Percentiles rank a stretch among this genome's conserved stretches.
Conservation (phyloP, 2,329 filamentous ascomycete species). For the Curvularia eragrostidis region DNA sequence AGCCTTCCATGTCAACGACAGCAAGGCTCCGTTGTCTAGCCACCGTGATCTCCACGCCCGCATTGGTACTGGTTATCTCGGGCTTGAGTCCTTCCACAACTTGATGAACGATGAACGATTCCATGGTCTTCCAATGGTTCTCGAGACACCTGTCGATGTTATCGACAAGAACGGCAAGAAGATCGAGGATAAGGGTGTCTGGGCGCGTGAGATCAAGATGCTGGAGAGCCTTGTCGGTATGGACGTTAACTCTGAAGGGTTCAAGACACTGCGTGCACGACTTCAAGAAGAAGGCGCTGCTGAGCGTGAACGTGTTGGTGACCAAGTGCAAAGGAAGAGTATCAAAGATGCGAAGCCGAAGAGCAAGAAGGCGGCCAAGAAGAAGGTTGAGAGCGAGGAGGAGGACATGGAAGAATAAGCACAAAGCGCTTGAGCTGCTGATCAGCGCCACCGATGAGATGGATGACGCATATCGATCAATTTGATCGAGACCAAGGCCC, state of each 20-base stretch:
- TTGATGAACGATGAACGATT: constrained; percentile 84
- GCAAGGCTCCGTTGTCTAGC: constrained; percentile 84
- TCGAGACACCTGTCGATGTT: constrained; percentile 92
- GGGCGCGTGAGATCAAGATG: constrained; percentile 94
- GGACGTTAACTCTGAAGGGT: constrained; percentile 77
- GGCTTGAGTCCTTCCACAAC: constrained; percentile 87
- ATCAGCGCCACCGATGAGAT: constrained; percentile 4
- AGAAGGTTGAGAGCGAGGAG: constrained; percentile 30
- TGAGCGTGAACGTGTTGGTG: constrained; percentile 77
- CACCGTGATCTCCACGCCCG: constrained; percentile 92
- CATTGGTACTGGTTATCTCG: constrained; percentile 93
- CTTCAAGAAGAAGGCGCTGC: constrained; percentile 71
- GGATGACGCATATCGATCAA: background rate
- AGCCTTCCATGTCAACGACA: constrained; percentile 93
- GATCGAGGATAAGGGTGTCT: constrained; percentile 80
- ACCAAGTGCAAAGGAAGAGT: constrained; percentile 63
- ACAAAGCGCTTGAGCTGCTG: background rate
- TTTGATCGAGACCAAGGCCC: background rate
- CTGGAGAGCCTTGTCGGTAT: constrained; percentile 87
- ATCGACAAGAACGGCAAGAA: constrained; percentile 68
- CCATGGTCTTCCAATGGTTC: constrained; percentile 82
- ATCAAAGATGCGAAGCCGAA: constrained; percentile 30
- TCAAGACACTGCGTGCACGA: constrained; percentile 67
- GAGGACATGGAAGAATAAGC: constrained; percentile 23
- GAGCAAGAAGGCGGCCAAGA: constrained; percentile 23